Evolutionary conservation across 352 stramenopile species (phyloP).

Genomic region (Phytophthora macrochlamydospora): DNA sequence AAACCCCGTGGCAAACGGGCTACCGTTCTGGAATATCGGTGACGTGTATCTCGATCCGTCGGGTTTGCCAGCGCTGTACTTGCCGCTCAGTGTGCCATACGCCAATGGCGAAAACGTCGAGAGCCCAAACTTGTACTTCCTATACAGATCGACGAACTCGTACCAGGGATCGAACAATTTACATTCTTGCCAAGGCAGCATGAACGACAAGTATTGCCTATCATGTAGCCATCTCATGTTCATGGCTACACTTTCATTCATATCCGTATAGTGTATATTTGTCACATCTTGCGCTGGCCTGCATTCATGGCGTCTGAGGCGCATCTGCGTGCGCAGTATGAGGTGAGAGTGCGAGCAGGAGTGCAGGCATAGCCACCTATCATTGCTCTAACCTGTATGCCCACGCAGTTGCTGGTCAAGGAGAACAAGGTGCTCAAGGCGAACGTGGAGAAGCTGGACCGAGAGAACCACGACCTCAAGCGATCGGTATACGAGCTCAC

Average conservation of each 20-base stretch:
- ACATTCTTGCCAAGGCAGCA: no score
- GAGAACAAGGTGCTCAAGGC: slow-evolving; percentile 88
- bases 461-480: slow-evolving; percentile 91
- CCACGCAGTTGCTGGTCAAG: slow-evolving; percentile 66
- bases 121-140: no score
- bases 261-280: not conserved
- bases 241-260: not conserved
- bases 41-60: no score
- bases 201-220: no score
- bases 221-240: slow-evolving; percentile 4
- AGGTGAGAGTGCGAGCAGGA: slow-evolving; percentile 38
- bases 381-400: not conserved
- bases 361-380: not conserved
- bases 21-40: no score
- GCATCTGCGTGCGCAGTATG: slow-evolving; percentile 83
- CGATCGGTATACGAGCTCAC: slow-evolving; percentile 91
- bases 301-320: slow-evolving; percentile 75
- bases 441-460: slow-evolving; percentile 83
- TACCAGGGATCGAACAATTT: no score
- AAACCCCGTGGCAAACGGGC: no score
- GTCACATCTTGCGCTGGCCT: not conserved
- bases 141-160: no score
- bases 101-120: no score
- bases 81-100: no score
- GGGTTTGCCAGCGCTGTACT: no score